Evolutionary conservation across 2,329 filamentous ascomycete genomes (phyloP).

Genomic region (Sporothrix mexicana): DNA sequence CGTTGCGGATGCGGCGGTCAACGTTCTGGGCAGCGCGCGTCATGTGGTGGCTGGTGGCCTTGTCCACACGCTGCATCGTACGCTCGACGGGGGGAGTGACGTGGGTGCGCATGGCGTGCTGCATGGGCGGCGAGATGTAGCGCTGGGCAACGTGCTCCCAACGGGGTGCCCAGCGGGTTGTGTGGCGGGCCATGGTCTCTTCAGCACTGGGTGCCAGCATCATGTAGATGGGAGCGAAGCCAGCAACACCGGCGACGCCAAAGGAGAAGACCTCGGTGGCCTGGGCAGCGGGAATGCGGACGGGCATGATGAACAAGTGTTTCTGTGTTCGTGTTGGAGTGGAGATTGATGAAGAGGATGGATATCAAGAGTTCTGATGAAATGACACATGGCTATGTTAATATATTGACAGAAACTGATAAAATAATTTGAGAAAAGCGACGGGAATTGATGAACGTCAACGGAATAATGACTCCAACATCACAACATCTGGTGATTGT

Average conservation of each 20-base stretch:
- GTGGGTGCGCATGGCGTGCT: constrained; percentile 53
- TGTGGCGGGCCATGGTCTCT: constrained; percentile 60
- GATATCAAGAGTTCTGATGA: background rate
- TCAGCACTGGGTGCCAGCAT: constrained; percentile 60
- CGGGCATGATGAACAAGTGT: constrained; percentile 51
- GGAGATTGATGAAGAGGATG: background rate
- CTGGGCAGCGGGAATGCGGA: constrained; percentile 57
- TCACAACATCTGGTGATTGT: background rate
- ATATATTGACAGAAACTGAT: background rate
- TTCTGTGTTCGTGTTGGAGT: background rate
- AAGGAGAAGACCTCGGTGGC: constrained; percentile 59
- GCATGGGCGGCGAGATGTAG: constrained; percentile 56
- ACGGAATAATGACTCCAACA: background rate
- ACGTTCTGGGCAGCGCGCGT: constrained; percentile 57
- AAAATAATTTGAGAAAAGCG: background rate
- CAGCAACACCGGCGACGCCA: constrained; percentile 59
- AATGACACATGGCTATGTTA: background rate
- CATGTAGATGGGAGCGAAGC: constrained; percentile 63
- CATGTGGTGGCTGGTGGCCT: constrained; percentile 50
- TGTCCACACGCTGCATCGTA: constrained; percentile 54
- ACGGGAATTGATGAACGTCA: background rate
- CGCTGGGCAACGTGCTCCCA: constrained; percentile 65
- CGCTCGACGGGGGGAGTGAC: constrained; percentile 56
- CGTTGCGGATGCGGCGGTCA: constrained; percentile 55
- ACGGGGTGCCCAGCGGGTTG: constrained; percentile 62